Evolutionary conservation across 2,329 filamentous ascomycete species (phyloP), one percentile per base, ranked within the genome.

Genomic region (Aspergillus caelatus): DNA sequence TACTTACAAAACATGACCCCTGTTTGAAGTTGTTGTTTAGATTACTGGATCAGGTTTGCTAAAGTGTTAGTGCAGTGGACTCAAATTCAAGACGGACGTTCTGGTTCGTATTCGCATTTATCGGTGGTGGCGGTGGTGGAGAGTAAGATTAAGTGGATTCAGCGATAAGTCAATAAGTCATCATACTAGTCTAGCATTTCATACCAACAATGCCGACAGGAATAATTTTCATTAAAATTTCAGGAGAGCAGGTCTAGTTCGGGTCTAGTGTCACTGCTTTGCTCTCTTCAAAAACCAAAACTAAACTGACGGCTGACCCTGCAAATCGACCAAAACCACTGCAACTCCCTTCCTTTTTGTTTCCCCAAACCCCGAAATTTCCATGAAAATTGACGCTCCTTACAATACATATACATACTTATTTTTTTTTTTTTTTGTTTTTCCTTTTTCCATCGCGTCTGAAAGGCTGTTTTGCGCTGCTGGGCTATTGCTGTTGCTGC

Each of bases 81-180:
- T 48, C 45, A 48, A 48, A 26, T 26, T 48, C 45, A 19, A 19
- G 21, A 26, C 21, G n/a, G 45, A 26, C 11, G 21, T 14, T 36
- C n/a, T 19, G 21, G 45, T 36, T 58, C 56, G 52, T 55, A 55
- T 55, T 55, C 52, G 52, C 52, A 39, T 21, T 12, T 11, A 21
- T 23, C 19, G 34, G 23, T 39, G 32, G 52, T 39, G 32, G 52
- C n/a, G 52, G 52, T 6, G n/a, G 52, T 55, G 52, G 52, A 55
- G 52, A 55, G 52, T 55, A 55, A 55, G 32, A 55, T 55, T 55
- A 55, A 55, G 52, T 55, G 52, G 52, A 55, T 55, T 55, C 30
- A 10, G n/a, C 52, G 32, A 55, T 55, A 55, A 55, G 32, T 55
- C 52, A 55, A 23, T 23, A 36, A 36, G 34, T 55, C 52, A 55